These are phyloP conservation scores for Nemania serpens DNA, from an alignment of 2,329 filamentous ascomycete species.

Conservation along the genomic window DNA sequence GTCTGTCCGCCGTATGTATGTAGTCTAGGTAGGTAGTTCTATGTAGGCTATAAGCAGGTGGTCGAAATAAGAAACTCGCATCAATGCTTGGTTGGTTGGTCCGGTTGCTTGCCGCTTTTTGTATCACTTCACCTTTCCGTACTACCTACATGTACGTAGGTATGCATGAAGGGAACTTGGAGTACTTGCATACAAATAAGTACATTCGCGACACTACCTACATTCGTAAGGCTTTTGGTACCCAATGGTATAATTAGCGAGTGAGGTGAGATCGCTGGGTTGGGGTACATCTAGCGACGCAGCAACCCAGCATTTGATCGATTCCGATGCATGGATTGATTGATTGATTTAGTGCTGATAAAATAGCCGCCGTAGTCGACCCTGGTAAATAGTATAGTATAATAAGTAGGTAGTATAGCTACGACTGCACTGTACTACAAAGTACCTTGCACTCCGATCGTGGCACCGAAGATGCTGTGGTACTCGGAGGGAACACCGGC, in stretches of 20 bases:
- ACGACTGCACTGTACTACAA: not conserved
- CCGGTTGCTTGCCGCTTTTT: too few relatives aligned
- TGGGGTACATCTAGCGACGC: not conserved
- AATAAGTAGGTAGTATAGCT: not conserved
- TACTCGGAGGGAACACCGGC: slow-evolving; percentile 16
- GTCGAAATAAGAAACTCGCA: too few relatives aligned
- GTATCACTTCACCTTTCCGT: too few relatives aligned
- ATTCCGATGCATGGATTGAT: not conserved
- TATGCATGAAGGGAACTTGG: too few relatives aligned
- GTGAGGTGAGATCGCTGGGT: not conserved
- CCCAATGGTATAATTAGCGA: not conserved
- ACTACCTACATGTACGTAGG: too few relatives aligned
- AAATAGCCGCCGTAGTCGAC: not conserved
- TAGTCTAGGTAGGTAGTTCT: too few relatives aligned
- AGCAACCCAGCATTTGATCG: not conserved
- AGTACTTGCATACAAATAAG: too few relatives aligned
- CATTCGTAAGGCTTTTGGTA: not conserved
- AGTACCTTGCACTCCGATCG: slow-evolving; percentile 6
- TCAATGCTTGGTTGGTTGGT: too few relatives aligned
- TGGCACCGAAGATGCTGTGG: slow-evolving; percentile 8
- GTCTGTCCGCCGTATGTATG: too few relatives aligned
- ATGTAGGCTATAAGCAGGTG: too few relatives aligned
- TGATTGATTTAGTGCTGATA: not conserved
- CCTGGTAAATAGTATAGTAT: not conserved
- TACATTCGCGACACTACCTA: not conserved